phyloP scores from a whole-genome alignment of 768 basidiomycete genomes.

The Dentipellis sp. region DNA sequence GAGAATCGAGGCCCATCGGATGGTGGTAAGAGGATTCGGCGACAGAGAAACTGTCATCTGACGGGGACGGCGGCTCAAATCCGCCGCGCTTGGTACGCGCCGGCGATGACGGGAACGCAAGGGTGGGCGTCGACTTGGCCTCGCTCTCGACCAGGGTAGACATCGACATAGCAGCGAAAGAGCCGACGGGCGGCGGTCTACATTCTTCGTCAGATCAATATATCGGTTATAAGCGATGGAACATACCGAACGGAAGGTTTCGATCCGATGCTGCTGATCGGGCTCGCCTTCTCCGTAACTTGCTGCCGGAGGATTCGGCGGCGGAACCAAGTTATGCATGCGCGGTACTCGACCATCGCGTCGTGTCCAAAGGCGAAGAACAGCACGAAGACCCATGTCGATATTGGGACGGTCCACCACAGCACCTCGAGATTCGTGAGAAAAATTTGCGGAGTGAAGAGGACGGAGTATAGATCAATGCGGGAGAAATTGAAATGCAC shows the following conservation, averaged over 20 bases:
- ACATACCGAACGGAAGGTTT: background rate
- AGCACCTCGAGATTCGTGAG: background rate
- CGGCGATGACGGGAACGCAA: background rate
- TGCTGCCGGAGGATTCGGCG: background rate
- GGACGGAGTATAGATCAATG: slow-evolving; percentile 7
- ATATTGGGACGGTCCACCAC: background rate
- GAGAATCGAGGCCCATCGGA: background rate
- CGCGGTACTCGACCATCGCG: background rate
- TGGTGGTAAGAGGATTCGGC: background rate
- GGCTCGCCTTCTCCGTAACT: background rate
- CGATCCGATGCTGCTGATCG: background rate
- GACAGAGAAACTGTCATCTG: background rate
- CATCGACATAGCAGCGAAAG: background rate
- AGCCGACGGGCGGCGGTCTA: background rate
- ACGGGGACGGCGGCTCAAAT: background rate
- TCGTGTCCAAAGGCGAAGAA: slow-evolving; percentile 3
- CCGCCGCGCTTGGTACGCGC: background rate
- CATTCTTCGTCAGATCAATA: background rate
- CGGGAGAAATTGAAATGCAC: slow-evolving; percentile 23
- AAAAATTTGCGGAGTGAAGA: background rate
- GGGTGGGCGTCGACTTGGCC: background rate
- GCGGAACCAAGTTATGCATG: background rate
- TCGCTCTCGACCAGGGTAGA: background rate
- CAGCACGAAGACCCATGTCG: background rate
- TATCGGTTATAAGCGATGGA: background rate